These are phyloP conservation scores for Ophiostoma angusticollis DNA, from an alignment of 2,329 filamentous ascomycete genomes.

Conservation along the genomic window DNA sequence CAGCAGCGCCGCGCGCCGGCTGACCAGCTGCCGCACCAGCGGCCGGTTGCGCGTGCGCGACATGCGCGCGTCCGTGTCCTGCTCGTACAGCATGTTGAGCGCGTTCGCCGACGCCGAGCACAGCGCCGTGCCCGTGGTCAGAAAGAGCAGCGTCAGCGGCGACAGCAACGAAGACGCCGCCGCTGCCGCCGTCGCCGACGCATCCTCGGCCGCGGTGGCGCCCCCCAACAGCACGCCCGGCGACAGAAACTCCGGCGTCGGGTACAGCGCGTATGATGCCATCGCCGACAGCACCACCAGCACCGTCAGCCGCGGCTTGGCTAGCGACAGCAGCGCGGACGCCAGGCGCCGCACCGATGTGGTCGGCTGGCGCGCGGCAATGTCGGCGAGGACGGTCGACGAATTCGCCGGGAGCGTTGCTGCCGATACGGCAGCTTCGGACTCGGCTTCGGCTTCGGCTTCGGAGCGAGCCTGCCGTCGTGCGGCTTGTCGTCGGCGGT, in stretches of 20 bases:
- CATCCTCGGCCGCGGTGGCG: constrained; percentile 28
- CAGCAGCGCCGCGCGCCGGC: constrained; percentile 53
- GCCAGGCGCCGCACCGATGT: constrained; percentile 50
- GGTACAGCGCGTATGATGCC: constrained; percentile 83
- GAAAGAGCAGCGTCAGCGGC: constrained; percentile 80
- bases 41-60: constrained; percentile 82
- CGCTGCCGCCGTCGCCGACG: neutral
- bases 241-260: constrained; percentile 72
- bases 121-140: constrained; percentile 78
- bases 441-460: neutral
- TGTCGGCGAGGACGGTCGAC: constrained; percentile 42
- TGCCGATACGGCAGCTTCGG: neutral
- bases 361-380: constrained; percentile 35
- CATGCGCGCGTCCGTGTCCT: constrained; percentile 83
- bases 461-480: constrained; percentile 3
- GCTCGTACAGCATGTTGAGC: constrained; percentile 95
- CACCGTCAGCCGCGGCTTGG: constrained; percentile 88
- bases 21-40: constrained; percentile 69
- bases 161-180: constrained; percentile 59
- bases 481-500: constrained; percentile 15
- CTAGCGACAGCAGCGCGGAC: constrained; percentile 75
- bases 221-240: constrained; percentile 44
- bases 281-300: constrained; percentile 86
- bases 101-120: constrained; percentile 88
- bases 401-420: constrained; percentile 20